These are phyloP conservation scores for Colletotrichum acutatum DNA, from an alignment of 2,329 filamentous ascomycete species.

Conservation along the genomic window DNA sequence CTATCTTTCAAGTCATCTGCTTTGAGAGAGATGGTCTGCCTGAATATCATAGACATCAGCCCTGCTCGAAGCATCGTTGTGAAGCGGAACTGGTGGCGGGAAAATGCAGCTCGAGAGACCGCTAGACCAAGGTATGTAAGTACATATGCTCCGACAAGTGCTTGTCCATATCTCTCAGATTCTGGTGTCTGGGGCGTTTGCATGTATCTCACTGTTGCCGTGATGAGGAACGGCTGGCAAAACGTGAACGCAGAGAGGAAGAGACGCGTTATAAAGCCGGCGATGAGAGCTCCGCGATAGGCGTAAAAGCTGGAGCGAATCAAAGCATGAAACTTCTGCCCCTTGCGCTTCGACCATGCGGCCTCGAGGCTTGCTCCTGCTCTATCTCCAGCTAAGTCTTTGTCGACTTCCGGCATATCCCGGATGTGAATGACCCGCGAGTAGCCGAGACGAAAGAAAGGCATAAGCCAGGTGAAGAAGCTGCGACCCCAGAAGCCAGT, in stretches of 20 bases:
- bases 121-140: slow-evolving; percentile 47
- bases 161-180: slow-evolving; percentile 38
- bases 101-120: slow-evolving; percentile 44
- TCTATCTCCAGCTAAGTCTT: slow-evolving; percentile 16
- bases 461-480: slow-evolving; percentile 38
- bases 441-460: slow-evolving; percentile 37
- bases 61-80: slow-evolving; percentile 42
- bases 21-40: slow-evolving; percentile 41
- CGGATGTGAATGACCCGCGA: slow-evolving; percentile 35
- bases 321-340: background rate
- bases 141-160: slow-evolving; percentile 44
- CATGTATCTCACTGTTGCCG: slow-evolving; percentile 34
- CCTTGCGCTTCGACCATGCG: background rate
- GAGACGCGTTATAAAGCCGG: background rate
- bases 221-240: slow-evolving; percentile 41
- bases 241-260: slow-evolving; percentile 40
- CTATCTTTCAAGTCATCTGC: slow-evolving; percentile 40
- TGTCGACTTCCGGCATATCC: slow-evolving; percentile 39
- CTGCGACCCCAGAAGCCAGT: slow-evolving; percentile 39
- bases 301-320: background rate
- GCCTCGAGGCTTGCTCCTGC: background rate
- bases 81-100: slow-evolving; percentile 42
- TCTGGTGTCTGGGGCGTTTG: slow-evolving; percentile 30
- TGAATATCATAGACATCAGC: slow-evolving; percentile 43
- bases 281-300: background rate